phyloP scores from a whole-genome alignment of 2,329 filamentous ascomycete genomes.

The Trichoderma sp. region DNA sequence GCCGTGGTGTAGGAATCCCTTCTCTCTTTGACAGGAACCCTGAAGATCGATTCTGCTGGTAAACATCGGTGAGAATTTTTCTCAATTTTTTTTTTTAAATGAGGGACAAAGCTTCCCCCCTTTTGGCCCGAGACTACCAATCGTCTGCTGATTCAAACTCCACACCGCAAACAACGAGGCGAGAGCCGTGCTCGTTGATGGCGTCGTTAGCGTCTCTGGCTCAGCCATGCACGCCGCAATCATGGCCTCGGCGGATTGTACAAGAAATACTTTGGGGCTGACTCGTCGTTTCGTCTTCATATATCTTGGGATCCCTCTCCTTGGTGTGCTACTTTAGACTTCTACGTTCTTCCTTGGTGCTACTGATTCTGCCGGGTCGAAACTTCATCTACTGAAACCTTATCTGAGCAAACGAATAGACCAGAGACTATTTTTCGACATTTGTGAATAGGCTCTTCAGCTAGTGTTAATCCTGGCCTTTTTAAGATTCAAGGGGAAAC shows the following conservation, averaged over 20 bases:
- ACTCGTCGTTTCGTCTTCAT: conserved; percentile 1
- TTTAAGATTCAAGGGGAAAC: background rate
- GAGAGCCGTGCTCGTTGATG: conserved; percentile 9
- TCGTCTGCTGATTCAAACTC: conserved; percentile 16
- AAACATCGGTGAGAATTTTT: background rate
- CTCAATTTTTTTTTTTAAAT: background rate
- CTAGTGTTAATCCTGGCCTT: background rate
- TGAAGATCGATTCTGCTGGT: conserved; percentile 15
- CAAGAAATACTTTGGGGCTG: background rate
- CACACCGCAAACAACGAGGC: conserved; percentile 18
- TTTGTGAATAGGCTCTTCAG: background rate
- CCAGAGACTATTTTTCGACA: background rate
- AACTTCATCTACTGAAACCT: background rate
- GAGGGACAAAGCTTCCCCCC: background rate
- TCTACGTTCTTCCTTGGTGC: background rate
- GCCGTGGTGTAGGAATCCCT: background rate
- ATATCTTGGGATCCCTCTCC: background rate
- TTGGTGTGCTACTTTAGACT: background rate
- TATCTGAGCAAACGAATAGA: background rate
- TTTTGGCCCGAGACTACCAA: background rate
- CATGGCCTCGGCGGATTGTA: background rate
- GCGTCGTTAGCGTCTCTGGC: conserved; percentile 22
- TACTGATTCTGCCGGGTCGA: conserved; percentile 5
- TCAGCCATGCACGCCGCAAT: background rate
- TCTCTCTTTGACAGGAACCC: conserved; percentile 18